Evolutionary conservation across 495 filamentous ascomycete species (phyloP), one percentile per base, ranked within the genome.

Genomic region (Chaetomium cochliodes): DNA sequence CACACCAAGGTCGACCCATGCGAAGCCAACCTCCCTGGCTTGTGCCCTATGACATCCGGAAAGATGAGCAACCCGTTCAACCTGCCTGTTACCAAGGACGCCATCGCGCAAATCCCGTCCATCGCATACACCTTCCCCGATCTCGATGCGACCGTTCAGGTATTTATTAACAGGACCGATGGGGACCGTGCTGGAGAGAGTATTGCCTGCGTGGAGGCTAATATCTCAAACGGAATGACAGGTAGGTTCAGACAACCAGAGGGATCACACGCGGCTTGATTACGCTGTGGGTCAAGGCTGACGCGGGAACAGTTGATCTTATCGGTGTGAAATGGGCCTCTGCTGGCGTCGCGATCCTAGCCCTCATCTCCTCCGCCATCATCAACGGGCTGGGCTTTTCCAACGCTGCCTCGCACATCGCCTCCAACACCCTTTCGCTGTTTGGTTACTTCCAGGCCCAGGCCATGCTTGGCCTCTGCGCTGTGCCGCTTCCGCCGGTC

Each of bases 401-500:
- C n/a, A 98, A 97, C 74, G 96, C 94, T 7, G 94, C 94, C 41
- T 92, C 94, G 22, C 94, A 98, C 75, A 89, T 98, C 49, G 94
- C 94, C 9, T 89, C 93, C 39, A 96, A 96, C 73, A 89, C 94
- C 9, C 79, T 98, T 28, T 96, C 93, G 25, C 84, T 98, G 9
- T 97, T 98, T 67, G 86, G 91, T 47, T 98, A 93, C 78, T 97
- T 98, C 84, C 94, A 98, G 74, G 88, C 90, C 15, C 94, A 97
- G 74, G 93, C 94, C n/a, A 92, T 98, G 76, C 82, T 97, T 67
- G 94, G 93, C 52, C 89, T 97, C 81, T 90, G 86, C 41, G 83
- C 89, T 15, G 87, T 97, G n/a, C 82, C 83, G 26, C 85, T 97
- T 57, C 94, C 94, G 3, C 94, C 94, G 0, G 90, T 96, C 55